phyloP scores from a whole-genome alignment of 2,329 filamentous ascomycete species.

The Aspergillus aculeatus region DNA sequence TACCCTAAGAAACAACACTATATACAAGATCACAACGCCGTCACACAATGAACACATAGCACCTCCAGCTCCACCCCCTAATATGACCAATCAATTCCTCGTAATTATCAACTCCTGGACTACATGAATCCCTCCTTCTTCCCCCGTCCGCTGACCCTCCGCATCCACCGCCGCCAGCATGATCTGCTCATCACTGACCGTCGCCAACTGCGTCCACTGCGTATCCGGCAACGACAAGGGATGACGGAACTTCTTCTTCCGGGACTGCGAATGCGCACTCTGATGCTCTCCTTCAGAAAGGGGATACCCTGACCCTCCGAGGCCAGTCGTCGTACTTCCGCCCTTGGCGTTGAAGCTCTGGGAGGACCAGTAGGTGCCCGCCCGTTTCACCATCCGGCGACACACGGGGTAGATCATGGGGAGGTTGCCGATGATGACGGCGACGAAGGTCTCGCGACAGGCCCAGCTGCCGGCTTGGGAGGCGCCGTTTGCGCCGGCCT shows the following conservation, averaged over 20 bases:
- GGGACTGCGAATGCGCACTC: conserved; percentile 11
- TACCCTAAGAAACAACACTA: not conserved
- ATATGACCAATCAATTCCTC: conserved; percentile 12
- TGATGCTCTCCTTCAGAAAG: conserved; percentile 21
- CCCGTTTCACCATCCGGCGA: conserved; percentile 27
- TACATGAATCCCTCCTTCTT: conserved; percentile 31
- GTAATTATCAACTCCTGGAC: conserved; percentile 33
- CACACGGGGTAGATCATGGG: conserved; percentile 45
- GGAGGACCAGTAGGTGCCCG: conserved; percentile 21
- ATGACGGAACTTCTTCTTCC: conserved; percentile 28
- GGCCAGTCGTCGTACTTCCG: not conserved
- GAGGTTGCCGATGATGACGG: conserved; percentile 44
- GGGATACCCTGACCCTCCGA: conserved; percentile 20
- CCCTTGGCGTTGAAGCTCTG: conserved; percentile 11
- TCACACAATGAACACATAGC: too few species aligned
- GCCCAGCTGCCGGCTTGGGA: conserved; percentile 46
- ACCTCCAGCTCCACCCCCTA: too few species aligned
- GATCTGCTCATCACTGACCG: conserved; percentile 31
- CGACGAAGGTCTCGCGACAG: conserved; percentile 47
- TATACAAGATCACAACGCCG: not conserved
- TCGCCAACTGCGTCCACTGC: conserved; percentile 34
- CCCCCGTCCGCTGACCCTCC: conserved; percentile 18
- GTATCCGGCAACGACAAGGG: conserved; percentile 34
- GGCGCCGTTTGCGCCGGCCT: conserved; percentile 40
- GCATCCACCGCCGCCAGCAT: conserved; percentile 23